Conservation (phyloP, 176 grass and related monocot genomes). For the Oryza meyeriana region DNA sequence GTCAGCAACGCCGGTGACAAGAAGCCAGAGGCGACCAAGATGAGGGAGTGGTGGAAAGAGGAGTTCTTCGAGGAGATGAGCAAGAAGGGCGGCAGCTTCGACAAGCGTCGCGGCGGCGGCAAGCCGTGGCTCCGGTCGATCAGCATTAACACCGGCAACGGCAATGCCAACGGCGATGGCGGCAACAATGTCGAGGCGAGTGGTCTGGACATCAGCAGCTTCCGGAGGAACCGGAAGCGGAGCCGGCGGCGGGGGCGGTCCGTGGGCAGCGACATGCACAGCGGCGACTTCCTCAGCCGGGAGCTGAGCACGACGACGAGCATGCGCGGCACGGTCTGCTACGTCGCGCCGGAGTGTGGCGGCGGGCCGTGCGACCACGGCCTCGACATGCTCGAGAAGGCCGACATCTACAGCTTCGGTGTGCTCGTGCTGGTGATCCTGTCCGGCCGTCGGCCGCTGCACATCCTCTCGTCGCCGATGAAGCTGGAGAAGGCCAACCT, state of each 20-base stretch:
- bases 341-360: slow-evolving; percentile 62
- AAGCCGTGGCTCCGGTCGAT: slow-evolving; percentile 52
- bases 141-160: background rate
- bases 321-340: slow-evolving; percentile 84
- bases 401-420: background rate
- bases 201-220: slow-evolving; percentile 27
- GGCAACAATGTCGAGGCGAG: background rate
- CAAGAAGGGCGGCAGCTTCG: slow-evolving; percentile 43
- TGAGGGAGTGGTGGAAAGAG: slow-evolving; percentile 87
- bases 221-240: slow-evolving; percentile 42
- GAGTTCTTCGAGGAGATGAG: slow-evolving; percentile 83
- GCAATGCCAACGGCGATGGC: slow-evolving; percentile 11
- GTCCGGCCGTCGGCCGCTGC: slow-evolving; percentile 78
- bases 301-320: slow-evolving; percentile 77
- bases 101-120: slow-evolving; percentile 10
- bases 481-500: slow-evolving; percentile 92
- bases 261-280: slow-evolving; percentile 49
- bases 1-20: slow-evolving; percentile 12
- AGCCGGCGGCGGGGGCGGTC: slow-evolving; percentile 51
- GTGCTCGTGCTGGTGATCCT: slow-evolving; percentile 69
- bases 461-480: slow-evolving; percentile 88
- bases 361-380: slow-evolving; percentile 17
- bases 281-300: slow-evolving; percentile 59
- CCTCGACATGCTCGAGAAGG: slow-evolving; percentile 24
- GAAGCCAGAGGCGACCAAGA: slow-evolving; percentile 43